These are phyloP conservation scores for Sporothrix pseudoabietina DNA, from an alignment of 2,329 filamentous ascomycete species.

Conservation along the genomic window DNA sequence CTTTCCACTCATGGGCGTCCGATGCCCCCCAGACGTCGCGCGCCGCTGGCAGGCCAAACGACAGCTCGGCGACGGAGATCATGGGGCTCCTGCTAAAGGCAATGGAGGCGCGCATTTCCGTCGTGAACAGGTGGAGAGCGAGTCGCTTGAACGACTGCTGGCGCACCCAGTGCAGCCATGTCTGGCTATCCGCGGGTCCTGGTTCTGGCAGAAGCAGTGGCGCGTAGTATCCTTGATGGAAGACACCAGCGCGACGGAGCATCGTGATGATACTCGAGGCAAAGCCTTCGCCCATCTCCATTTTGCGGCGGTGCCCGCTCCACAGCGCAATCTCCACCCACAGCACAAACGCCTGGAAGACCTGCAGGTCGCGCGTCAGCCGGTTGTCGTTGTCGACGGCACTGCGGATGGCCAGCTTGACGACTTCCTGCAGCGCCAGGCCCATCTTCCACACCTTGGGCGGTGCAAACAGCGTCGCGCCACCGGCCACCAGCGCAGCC, in stretches of 20 bases:
- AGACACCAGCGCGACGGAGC: background rate
- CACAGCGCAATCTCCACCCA: conserved; percentile 9
- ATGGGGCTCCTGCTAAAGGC: background rate
- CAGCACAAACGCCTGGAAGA: background rate
- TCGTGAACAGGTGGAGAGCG: background rate
- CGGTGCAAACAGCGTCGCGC: background rate
- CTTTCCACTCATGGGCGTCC: background rate
- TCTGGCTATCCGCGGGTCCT: too few relatives aligned
- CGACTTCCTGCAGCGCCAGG: background rate
- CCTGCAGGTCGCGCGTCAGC: background rate
- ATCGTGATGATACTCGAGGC: conserved; percentile 9
- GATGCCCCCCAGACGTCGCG: background rate
- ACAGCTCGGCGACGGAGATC: background rate
- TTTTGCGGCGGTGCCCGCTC: conserved; percentile 8
- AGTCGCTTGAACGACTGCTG: conserved; percentile 6
- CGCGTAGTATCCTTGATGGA: background rate
- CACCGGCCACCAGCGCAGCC: background rate
- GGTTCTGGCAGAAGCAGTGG: background rate
- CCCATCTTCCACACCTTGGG: conserved; percentile 1
- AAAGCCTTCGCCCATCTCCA: conserved; percentile 18
- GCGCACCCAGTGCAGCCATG: background rate
- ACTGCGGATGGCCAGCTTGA: background rate
- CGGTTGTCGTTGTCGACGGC: conserved; percentile 14
- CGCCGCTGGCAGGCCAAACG: background rate
- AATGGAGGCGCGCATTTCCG: conserved; percentile 2